Percentiles rank a stretch among this genome's conserved stretches.
phyloP scores from a whole-genome alignment of 2,329 filamentous ascomycete genomes.

The Trichothecium roseum region DNA sequence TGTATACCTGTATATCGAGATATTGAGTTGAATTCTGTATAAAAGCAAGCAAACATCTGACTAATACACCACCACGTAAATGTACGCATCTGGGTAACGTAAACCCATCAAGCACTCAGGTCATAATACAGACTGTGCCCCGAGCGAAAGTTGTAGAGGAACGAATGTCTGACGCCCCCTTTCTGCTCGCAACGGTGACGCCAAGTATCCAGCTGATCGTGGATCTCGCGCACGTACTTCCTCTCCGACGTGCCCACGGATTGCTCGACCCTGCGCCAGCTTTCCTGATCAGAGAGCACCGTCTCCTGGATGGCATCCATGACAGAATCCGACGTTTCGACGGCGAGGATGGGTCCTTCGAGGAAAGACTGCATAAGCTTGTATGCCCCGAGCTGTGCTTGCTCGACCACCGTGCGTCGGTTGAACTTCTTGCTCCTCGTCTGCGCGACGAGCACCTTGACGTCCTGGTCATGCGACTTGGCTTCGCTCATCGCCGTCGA shows the following conservation, averaged over 20 bases:
- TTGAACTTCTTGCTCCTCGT: slow-evolving; percentile 89
- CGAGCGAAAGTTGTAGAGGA: slow-evolving; percentile 86
- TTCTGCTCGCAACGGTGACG: slow-evolving; percentile 43
- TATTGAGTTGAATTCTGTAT: too few species aligned
- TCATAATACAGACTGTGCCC: slow-evolving; percentile 81
- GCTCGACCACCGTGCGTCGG: slow-evolving; percentile 74
- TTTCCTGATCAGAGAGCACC: slow-evolving; percentile 66
- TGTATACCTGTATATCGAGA: too few species aligned
- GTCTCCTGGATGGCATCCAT: slow-evolving; percentile 69
- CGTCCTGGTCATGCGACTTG: slow-evolving; percentile 52
- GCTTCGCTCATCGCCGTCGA: slow-evolving; percentile 17
- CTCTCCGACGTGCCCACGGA: slow-evolving; percentile 65
- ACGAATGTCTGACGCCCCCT: slow-evolving; percentile 57
- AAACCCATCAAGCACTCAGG: slow-evolving; percentile 38
- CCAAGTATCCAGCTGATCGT: slow-evolving; percentile 62
- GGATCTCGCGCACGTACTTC: slow-evolving; percentile 73
- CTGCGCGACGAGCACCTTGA: slow-evolving; percentile 73
- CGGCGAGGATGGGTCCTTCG: slow-evolving; percentile 71
- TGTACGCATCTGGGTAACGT: too few species aligned
- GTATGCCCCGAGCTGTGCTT: slow-evolving; percentile 50
- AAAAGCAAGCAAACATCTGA: too few species aligned
- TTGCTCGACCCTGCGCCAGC: slow-evolving; percentile 75
- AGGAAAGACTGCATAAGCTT: slow-evolving; percentile 61
- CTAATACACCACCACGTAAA: too few species aligned
- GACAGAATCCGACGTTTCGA: slow-evolving; percentile 70